Percentiles rank a stretch among this genome's conserved stretches.
phyloP scores from a whole-genome alignment of 1,284 basidiomycete genomes.

The Trametes polyzona region DNA sequence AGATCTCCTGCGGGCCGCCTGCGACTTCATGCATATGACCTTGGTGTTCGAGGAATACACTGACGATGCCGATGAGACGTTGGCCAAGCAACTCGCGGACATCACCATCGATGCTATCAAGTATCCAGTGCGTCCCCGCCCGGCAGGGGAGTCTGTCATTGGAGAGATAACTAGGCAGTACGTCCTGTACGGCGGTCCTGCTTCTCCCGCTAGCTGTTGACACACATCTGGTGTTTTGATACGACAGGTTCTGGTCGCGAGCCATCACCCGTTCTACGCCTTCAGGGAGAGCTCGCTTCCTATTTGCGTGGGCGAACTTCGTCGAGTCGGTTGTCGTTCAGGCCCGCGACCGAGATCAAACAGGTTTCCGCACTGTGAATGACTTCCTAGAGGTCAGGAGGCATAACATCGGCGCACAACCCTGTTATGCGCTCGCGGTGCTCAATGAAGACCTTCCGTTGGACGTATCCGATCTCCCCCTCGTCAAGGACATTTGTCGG shows the following conservation, averaged over 20 bases:
- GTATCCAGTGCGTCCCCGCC: too few species aligned
- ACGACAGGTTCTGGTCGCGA: conserved; percentile 33
- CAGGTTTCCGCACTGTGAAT: conserved; percentile 34
- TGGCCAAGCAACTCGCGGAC: too few species aligned
- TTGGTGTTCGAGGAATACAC: too few species aligned
- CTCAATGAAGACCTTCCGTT: conserved; percentile 39
- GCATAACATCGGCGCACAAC: conserved; percentile 37
- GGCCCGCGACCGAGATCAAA: conserved; percentile 33
- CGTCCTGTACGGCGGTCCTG: too few species aligned
- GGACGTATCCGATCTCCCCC: conserved; percentile 39
- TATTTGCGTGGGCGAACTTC: conserved; percentile 29
- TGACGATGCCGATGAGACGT: too few species aligned
- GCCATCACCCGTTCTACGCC: conserved; percentile 21
- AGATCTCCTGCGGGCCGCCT: too few species aligned
- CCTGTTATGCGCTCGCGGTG: conserved; percentile 39
- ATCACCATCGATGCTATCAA: too few species aligned
- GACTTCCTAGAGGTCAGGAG: conserved; percentile 39
- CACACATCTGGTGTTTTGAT: too few species aligned
- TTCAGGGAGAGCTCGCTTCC: conserved; percentile 25
- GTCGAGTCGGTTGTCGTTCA: conserved; percentile 38
- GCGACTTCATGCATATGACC: too few species aligned
- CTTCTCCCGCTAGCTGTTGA: too few species aligned
- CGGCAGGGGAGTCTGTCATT: too few species aligned
- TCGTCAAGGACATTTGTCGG: conserved; percentile 31
- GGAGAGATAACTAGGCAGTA: too few species aligned